Base-by-base conservation (phyloP, 73 alveolate genomes). In the Paramecium caudatum region DNA sequence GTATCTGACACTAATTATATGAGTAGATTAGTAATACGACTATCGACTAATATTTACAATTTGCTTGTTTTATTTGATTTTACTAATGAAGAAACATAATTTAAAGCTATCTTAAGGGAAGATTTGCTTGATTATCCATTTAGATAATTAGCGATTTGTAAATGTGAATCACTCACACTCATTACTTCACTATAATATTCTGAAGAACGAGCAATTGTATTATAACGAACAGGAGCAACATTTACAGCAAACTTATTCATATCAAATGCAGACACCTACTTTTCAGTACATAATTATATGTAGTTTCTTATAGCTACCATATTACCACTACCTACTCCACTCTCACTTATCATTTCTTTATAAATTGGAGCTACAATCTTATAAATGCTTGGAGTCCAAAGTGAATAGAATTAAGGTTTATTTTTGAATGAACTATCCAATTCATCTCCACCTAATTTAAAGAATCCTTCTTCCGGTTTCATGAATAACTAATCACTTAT, bases 181-280 rank as follows among this genome's bases (percentile, higher is more conserved):
- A 74, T 74, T 2, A 74, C 88, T 45, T 74, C 88, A 74, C 68
- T 74, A 74, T 74, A 74, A 43, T 74, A 74, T 45, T 74, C 88
- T 9, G 69, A 19, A 16, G 88, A 27, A 1, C 88, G 25, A 5
- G 88, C 88, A 3, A 74, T 74, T 19, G 88, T 74, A 74, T 74
- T 74, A 74, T 74, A 74, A 16, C 43, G 36, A 41, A 74, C 62
- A 19, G 88, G 88, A 74, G 69, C 47, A 13, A 41, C 55, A 74
- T 74, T 37, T 0, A 74, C 39, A 21, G 69, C 68, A 74, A 74
- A 74, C 43, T 37, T 74, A 41, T 74, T 74, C 65, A 74, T 37
- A 74, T 74, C 88, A 41, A 74, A 74, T 36, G 88, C 47, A 13
- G 69, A 39, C 8, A 74, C 65, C 12, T 74, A 10, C n/a, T 74